These are phyloP conservation scores for Pterocarpus santalinus DNA, from an alignment of 306 rosid genomes.

Conservation along the genomic window DNA sequence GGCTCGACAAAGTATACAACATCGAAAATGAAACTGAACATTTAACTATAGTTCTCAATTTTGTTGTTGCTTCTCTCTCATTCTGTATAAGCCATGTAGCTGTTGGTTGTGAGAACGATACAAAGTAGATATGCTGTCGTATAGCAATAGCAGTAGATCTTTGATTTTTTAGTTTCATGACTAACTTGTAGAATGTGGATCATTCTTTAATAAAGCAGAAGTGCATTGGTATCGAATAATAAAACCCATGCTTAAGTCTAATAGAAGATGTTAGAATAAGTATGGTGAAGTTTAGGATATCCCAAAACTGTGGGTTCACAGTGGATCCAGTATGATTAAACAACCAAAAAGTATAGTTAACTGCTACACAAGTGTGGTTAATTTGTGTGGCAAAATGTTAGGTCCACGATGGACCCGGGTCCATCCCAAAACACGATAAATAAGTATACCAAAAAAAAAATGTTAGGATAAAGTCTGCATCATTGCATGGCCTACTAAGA, in stretches of 20 bases:
- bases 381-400: no score
- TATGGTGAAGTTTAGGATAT: no score
- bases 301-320: no score
- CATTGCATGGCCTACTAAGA: background rate
- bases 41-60: background rate
- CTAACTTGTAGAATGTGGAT: background rate
- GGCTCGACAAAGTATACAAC: background rate
- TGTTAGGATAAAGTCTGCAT: background rate
- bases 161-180: background rate
- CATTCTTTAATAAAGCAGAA: background rate
- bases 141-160: background rate
- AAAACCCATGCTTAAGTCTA: background rate
- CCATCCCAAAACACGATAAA: no score
- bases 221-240: background rate
- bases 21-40: slow-evolving; percentile 4
- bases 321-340: no score
- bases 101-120: background rate
- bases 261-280: background rate
- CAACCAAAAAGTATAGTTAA: no score
- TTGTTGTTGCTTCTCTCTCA: background rate
- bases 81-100: background rate
- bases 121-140: background rate
- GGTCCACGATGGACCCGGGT: no score
- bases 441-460: no score
- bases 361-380: no score